Conservation (phyloP, 306 rosid genomes). For the Myrica gale region DNA sequence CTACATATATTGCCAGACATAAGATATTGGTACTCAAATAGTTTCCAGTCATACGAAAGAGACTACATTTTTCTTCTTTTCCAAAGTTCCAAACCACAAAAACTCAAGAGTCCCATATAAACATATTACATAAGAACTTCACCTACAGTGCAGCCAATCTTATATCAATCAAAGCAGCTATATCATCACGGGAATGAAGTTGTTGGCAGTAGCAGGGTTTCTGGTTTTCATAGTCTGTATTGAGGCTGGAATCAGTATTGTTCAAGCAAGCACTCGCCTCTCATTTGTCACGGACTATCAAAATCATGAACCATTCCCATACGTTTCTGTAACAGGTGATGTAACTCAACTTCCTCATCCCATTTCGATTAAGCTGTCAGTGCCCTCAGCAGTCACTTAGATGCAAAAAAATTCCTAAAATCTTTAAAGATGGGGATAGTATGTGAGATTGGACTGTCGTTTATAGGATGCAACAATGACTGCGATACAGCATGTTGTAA, state of each 20-base stretch:
- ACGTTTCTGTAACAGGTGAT: constrained; percentile 64
- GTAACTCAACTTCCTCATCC: background rate
- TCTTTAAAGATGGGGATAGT: background rate
- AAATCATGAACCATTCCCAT: constrained; percentile 40
- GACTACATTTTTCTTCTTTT: constrained; percentile 20
- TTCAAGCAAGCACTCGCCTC: constrained; percentile 47
- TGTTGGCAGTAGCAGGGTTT: constrained; percentile 38
- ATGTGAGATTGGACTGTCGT: constrained; percentile 1
- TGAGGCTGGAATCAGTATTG: constrained; percentile 26
- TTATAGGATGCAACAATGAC: constrained; percentile 86
- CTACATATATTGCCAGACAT: background rate
- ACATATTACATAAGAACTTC: constrained; percentile 15
- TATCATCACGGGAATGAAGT: constrained; percentile 34
- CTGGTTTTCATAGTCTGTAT: constrained; percentile 30
- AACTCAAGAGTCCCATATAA: constrained; percentile 17
- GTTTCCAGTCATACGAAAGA: background rate
- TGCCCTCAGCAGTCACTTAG: background rate
- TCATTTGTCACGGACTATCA: constrained; percentile 25
- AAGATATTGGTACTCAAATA: background rate
- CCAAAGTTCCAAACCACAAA: constrained; percentile 17
- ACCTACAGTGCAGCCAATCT: constrained; percentile 29
- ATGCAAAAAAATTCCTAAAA: background rate
- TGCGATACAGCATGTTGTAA: constrained; percentile 76
- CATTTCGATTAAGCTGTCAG: constrained; percentile 1
- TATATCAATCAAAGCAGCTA: background rate